Evolutionary conservation across 2,329 filamentous ascomycete genomes (phyloP), one percentile per base, ranked within the genome.

Genomic region (Aspergillus flavus): DNA sequence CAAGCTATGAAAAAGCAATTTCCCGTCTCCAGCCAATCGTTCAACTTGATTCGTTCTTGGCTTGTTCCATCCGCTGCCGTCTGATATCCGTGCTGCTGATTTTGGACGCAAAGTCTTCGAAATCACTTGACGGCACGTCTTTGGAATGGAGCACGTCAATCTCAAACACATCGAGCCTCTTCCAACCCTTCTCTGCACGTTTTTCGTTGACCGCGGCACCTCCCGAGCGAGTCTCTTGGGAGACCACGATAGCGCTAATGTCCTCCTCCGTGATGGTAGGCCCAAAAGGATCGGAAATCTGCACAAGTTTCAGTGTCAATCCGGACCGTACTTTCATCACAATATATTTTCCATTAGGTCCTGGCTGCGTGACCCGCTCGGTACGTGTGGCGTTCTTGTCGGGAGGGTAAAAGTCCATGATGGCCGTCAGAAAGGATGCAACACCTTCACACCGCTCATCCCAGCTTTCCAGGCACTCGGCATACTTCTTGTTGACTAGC

Each of bases 11-110:
- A 61, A 45, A 46, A 46, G 56, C 50, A 63, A 45, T 57, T 50
- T 61, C 57, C 57, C 55, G 46, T 43, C 50, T 48, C 19, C 39
- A 57, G 57, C 34, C 57, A 58, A 56, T 58, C 57, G 59, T 45
- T 57, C 45, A 36, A 62, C 54, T 55, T 60, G 10, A 41, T 63
- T 61, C 68, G 64, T 72, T 69, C 66, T 75, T 77, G 34, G 77
- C 73, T 62, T 73, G 66, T 60, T 80, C 73, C 76, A 77, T 78
- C 63, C 73, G 76, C 32, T 83, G 82, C 65, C 84, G 84, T 68
- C 90, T 83, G 69, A 97, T 96, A 62, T 91, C 91, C 0, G 94
- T 96, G 79, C 94, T 97, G 82, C 93, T 96, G 69, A 97, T 91
- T 80, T 97, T 98, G 65, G 86, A 85, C 30, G 89, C 87, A 78